Base-by-base conservation (phyloP, 495 filamentous ascomycete genomes). In the Chaetomium cochliodes region DNA sequence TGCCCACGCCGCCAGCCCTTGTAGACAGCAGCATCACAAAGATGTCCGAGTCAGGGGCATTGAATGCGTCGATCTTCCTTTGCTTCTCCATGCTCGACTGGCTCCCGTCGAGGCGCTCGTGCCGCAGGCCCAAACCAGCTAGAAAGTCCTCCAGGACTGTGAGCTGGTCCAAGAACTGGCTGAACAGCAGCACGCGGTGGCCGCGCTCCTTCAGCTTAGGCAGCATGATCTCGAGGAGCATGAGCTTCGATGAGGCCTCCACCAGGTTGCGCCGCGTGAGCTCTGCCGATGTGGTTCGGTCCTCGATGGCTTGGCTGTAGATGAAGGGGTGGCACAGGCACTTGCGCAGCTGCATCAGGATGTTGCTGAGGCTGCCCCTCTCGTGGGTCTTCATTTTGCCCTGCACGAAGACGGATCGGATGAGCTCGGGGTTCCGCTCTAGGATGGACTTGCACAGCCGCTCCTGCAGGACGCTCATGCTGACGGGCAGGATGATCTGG, bases 321-420 rank as follows among this genome's bases (percentile, higher is more conserved):
- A 97, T 85, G 70, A 97, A 99, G 2, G 94, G 96, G 75, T 99
- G 94, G 65, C 92, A 93, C 8, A 99, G 82, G 66, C 92, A 96
- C 73, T 97, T 97, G 2, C 94, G 88, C 15, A 99, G 84, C 73
- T 98, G 93, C 85, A 97, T 91, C 28, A 99, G 79, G 41, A 98
- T 96, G 68, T 98, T 99, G 77, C 86, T 94, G 57, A 99, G 72
- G 61, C 86, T 93, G 23, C 88, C 87, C 1, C 87, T 82, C 60
- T 98, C 94, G 3, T 77, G 77, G 20, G 84, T 78, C 65, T 88
- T 89, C 30, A 90, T 76, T 65, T 85, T 81, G n/a, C 80, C 77
- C 30, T 80, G 81, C 2, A 84, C 81, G 70, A 96, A 90, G 28
- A 99, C 91, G 0, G 93, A 86, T 62, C 88, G 87, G 69, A 98